These are phyloP conservation scores for Trametes hirsuta DNA, from an alignment of 1,284 basidiomycete species.

Conservation along the genomic window DNA sequence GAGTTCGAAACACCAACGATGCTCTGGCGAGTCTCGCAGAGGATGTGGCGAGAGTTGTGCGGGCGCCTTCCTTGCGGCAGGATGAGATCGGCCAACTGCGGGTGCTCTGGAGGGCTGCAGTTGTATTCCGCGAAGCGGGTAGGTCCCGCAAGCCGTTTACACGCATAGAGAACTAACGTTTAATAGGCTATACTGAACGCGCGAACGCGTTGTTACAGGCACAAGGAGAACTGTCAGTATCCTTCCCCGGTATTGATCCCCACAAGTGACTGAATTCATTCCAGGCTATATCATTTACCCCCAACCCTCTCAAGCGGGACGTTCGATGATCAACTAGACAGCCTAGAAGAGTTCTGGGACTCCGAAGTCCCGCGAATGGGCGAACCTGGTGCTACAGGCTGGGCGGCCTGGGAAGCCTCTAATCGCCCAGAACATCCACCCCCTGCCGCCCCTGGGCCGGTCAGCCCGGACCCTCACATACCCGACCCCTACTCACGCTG, in stretches of 20 bases:
- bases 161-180: neutral
- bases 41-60: constrained; percentile 49
- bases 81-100: constrained; percentile 60
- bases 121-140: constrained; percentile 81
- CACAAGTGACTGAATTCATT: constrained; percentile 5
- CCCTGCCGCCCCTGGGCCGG: constrained; percentile 12
- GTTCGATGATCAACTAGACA: constrained; percentile 51
- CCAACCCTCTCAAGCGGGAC: constrained; percentile 43
- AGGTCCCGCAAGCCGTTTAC: constrained; percentile 26
- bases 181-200: constrained; percentile 52
- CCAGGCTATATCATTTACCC: constrained; percentile 60
- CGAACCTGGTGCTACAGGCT: constrained; percentile 62
- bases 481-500: constrained; percentile 74
- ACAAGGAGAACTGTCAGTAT: constrained; percentile 71
- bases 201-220: constrained; percentile 77
- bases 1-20: constrained; percentile 47
- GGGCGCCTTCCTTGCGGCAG: constrained; percentile 40
- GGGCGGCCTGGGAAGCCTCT: constrained; percentile 59
- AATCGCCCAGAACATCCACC: constrained; percentile 38
- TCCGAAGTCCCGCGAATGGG: constrained; percentile 68
- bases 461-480: constrained; percentile 20
- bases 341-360: constrained; percentile 79
- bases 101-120: constrained; percentile 70
- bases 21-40: constrained; percentile 56
- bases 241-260: neutral